Evolutionary conservation across 805 yeast species (phyloP).

Genomic region (Ogataea minuta): DNA sequence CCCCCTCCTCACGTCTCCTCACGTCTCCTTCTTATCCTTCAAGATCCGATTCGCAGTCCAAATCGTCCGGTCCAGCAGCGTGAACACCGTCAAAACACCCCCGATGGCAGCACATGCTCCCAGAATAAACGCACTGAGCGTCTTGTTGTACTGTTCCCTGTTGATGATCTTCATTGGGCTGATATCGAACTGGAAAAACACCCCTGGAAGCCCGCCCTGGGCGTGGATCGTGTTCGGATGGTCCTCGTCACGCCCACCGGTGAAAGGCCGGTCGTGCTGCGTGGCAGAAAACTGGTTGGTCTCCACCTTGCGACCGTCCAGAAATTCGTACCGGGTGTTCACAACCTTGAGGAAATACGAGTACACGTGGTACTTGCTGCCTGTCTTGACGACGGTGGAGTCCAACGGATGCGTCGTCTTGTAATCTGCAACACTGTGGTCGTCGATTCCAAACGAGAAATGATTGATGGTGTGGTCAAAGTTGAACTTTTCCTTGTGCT

Average conservation of each 20-base stretch:
- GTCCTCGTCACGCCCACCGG: constrained; percentile 87
- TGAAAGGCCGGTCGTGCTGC: constrained; percentile 78
- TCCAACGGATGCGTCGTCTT: constrained; percentile 67
- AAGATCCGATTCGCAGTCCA: constrained; percentile 85
- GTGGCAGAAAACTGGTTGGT: constrained; percentile 92
- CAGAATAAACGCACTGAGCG: constrained; percentile 80
- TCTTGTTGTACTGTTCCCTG: constrained; percentile 66
- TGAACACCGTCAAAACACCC: constrained; percentile 90
- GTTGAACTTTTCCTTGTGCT: constrained; percentile 55
- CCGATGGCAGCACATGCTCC: constrained; percentile 88
- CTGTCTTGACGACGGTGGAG: constrained; percentile 40
- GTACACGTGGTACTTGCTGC: constrained; percentile 58
- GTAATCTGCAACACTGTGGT: constrained; percentile 30
- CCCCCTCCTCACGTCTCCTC: neutral
- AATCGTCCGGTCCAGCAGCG: constrained; percentile 81
- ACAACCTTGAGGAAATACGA: constrained; percentile 88
- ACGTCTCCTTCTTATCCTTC: constrained; percentile 58
- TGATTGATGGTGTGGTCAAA: constrained; percentile 79
- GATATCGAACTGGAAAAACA: constrained; percentile 84
- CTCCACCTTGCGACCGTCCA: constrained; percentile 54
- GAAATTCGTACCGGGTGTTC: constrained; percentile 77
- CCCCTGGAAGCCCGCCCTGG: constrained; percentile 88
- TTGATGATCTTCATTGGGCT: constrained; percentile 91
- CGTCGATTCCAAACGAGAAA: constrained; percentile 75
- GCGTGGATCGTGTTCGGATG: constrained; percentile 83